Evolutionary conservation across 2,329 filamentous ascomycete genomes (phyloP), one percentile per base, ranked within the genome.

Genomic region (Bipolaris cookei): DNA sequence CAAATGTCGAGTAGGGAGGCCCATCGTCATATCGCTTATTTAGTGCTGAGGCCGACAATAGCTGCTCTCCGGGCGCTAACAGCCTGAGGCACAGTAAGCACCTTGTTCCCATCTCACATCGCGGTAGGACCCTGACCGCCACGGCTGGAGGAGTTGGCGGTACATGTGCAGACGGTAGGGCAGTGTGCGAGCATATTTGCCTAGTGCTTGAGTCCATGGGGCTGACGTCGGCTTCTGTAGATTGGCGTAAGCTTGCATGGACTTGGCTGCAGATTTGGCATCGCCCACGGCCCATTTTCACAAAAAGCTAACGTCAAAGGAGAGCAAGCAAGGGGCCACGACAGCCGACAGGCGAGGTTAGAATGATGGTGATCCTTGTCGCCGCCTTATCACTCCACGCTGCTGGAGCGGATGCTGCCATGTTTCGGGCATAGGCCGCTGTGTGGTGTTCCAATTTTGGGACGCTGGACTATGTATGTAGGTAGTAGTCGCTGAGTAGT

Each of bases 311-410:
- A 30, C 28, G 28, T 30, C 28, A 30, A 30, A 30, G 28, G 28
- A 11, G 28, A 30, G 28, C 28, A 3, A 10, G 13, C 28, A 30
- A 30, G 28, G 28, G 28, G 28, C 28, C 28, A 30, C 28, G 10
- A 10, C 28, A 30, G 28, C 28, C 28, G 28, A 13, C 28, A 30
- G 28, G 28, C 28, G 28, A 30, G 28, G 28, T 30, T 30, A 13
- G 28, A 11, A 30, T 11, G 42, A 45, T 46, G 25, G 18, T 8
- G 18, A 55, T 46, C 57, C 60, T 48, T 57, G 51, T 20, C 20
- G 21, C 14, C 48, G 54, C 57, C 53, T 58, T 60, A 58, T 62
- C 60, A 53, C 37, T 55, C 51, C 44, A 50, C 58, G 54, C 38
- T 41, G 38, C 41, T 30, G 37, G 37, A 23, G 42, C 51, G 56